Conservation (phyloP, 192 early-diverging fungal species). For the Diversispora epigaea region DNA sequence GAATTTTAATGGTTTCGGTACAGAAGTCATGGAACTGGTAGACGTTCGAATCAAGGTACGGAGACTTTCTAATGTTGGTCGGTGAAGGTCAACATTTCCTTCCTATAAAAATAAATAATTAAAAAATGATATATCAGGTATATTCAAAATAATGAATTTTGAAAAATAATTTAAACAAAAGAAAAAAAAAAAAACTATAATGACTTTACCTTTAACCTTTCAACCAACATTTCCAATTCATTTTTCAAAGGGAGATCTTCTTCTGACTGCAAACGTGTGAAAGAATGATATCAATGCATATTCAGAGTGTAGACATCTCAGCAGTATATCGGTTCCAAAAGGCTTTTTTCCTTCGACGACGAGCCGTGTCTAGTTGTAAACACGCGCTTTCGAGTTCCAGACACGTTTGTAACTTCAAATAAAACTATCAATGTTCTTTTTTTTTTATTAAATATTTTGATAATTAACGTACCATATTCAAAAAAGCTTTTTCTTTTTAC, state of each 20-base stretch:
- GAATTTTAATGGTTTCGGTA: conserved; percentile 98
- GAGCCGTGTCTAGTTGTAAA: background rate
- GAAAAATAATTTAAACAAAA: background rate
- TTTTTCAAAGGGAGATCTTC: conserved; percentile 92
- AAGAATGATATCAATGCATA: conserved; percentile 19
- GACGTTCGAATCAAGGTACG: conserved; percentile 89
- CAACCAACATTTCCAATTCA: conserved; percentile 94
- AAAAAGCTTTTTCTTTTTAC: background rate
- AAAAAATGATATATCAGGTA: background rate
- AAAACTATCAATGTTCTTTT: conserved; percentile 1
- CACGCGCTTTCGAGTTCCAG: background rate
- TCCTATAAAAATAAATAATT: conserved; percentile 47
- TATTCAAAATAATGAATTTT: background rate
- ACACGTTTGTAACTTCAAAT: background rate
- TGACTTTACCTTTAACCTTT: conserved; percentile 75
- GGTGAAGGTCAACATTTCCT: conserved; percentile 71
- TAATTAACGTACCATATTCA: conserved; percentile 13
- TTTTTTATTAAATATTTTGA: too few species aligned
- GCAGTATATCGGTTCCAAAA: background rate
- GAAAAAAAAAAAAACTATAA: background rate
- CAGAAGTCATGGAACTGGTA: conserved; percentile 98
- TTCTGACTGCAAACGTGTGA: conserved; percentile 70
- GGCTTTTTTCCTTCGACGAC: background rate
- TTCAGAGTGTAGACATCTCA: conserved; percentile 7
- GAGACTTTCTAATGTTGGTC: conserved; percentile 83